Conservation (phyloP, 140 eudicot genomes). For the Cichorium intybus region DNA sequence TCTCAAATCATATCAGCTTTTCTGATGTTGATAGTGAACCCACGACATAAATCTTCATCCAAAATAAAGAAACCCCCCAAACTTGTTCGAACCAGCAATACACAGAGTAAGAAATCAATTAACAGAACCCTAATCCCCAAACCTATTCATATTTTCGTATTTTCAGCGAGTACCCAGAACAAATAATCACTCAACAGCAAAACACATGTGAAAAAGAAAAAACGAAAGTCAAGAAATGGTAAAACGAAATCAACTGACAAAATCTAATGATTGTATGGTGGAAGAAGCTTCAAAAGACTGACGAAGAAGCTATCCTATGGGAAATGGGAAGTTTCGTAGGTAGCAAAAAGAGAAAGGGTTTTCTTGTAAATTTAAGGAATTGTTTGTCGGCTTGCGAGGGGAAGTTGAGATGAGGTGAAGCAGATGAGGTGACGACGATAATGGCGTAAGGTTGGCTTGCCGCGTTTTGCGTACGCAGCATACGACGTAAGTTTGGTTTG, state of each 20-base stretch:
- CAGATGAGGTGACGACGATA: conserved; percentile 5
- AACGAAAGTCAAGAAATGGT: background rate
- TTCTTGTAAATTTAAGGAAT: conserved; percentile 6
- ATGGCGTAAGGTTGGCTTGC: conserved; percentile 24
- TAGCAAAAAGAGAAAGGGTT: conserved; percentile 13
- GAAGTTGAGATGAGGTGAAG: conserved; percentile 6
- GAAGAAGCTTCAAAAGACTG: background rate
- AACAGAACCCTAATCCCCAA: conserved; percentile 19
- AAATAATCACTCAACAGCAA: conserved; percentile 23
- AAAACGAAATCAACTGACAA: background rate
- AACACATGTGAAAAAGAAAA: conserved; percentile 15
- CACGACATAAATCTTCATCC: conserved; percentile 1
- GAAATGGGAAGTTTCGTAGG: conserved; percentile 20
- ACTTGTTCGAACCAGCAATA: background rate
- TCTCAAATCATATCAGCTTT: conserved; percentile 11
- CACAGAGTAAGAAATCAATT: conserved; percentile 1
- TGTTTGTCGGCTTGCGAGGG: conserved; percentile 16
- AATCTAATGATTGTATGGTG: background rate
- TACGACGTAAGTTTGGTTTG: conserved; percentile 10
- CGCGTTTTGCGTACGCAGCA: conserved; percentile 28
- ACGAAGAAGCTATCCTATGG: conserved; percentile 7
- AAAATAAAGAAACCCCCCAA: background rate
- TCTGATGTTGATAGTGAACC: background rate
- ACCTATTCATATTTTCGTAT: background rate
- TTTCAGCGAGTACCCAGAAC: background rate